These are phyloP conservation scores for Lepidium didymum DNA, from an alignment of 345 rosid genomes.

Conservation along the genomic window DNA sequence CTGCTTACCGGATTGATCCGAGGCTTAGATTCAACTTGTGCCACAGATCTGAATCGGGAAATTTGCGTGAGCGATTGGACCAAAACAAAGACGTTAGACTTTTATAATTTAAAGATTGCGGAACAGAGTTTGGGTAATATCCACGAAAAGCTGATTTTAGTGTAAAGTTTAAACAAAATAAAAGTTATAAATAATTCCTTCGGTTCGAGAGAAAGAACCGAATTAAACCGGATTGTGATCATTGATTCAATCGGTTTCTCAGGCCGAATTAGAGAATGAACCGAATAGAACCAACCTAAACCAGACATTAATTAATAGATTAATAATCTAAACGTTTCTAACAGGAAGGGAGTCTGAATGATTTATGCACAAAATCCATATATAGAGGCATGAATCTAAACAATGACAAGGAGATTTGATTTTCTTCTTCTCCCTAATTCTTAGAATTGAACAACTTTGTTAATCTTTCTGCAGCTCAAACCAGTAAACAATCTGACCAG, in stretches of 20 bases:
- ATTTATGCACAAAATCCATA: conserved; percentile 6
- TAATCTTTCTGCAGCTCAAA: conserved; percentile 16
- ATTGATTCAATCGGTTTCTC: not conserved
- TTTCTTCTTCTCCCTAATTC: not conserved
- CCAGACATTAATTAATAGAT: not conserved
- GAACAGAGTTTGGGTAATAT: not conserved
- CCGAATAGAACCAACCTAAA: not conserved
- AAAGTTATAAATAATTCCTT: not conserved
- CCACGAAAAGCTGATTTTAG: conserved; percentile 24
- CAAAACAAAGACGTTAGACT: conserved; percentile 13
- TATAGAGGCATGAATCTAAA: not conserved
- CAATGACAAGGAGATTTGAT: conserved; percentile 1
- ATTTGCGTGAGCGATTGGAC: not conserved
- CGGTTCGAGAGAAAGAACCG: not conserved
- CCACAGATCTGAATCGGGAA: conserved; percentile 15
- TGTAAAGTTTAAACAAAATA: conserved; percentile 1
- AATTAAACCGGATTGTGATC: not conserved
- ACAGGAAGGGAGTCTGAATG: not conserved
- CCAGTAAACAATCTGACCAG: conserved; percentile 1
- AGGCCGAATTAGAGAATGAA: not conserved
- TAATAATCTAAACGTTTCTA: not conserved
- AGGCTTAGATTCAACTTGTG: not conserved
- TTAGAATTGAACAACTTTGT: not conserved
- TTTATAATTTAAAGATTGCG: conserved; percentile 9
- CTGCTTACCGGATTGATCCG: not conserved